A percentile compares a stretch with the other conserved stretches of the same genome.
These are phyloP conservation scores for Phytopythium montanum DNA, from an alignment of 352 stramenopile genomes.

Conservation along the genomic window DNA sequence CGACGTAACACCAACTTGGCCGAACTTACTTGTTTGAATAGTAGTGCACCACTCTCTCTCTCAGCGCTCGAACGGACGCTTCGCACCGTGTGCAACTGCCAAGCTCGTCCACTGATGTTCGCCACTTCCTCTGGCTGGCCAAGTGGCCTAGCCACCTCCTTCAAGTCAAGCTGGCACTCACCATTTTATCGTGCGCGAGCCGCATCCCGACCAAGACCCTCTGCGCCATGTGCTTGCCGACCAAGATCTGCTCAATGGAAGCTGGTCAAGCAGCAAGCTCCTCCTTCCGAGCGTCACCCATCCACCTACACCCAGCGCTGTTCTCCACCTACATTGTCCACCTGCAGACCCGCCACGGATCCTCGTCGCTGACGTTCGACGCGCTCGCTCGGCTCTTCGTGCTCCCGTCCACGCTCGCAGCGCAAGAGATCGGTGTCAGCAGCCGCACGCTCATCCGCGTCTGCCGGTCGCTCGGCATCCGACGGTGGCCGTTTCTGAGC, in stretches of 20 bases:
- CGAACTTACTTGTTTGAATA: too few species aligned
- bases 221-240: not conserved
- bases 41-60: too few species aligned
- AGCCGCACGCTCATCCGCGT: constrained; percentile 50
- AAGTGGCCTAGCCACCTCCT: too few species aligned
- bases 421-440: constrained; percentile 41
- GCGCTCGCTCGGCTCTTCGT: constrained; percentile 39
- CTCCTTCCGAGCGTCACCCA: not conserved
- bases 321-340: constrained; percentile 28
- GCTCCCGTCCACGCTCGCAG: constrained; percentile 36
- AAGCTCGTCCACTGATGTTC: too few species aligned
- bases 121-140: too few species aligned
- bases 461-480: constrained; percentile 45
- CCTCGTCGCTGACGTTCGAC: constrained; percentile 42
- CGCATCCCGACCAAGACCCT: not conserved
- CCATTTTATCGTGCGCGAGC: not conserved
- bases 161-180: not conserved
- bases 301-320: not conserved
- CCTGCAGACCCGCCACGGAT: constrained; percentile 25
- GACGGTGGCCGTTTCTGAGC: constrained; percentile 41
- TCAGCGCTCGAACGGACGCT: too few species aligned
- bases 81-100: too few species aligned
- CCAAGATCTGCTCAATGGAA: not conserved
- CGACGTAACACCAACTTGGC: too few species aligned
- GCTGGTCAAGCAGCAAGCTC: not conserved